These are phyloP conservation scores for Pythium rishiriense DNA, from an alignment of 352 stramenopile species.

Conservation along the genomic window DNA sequence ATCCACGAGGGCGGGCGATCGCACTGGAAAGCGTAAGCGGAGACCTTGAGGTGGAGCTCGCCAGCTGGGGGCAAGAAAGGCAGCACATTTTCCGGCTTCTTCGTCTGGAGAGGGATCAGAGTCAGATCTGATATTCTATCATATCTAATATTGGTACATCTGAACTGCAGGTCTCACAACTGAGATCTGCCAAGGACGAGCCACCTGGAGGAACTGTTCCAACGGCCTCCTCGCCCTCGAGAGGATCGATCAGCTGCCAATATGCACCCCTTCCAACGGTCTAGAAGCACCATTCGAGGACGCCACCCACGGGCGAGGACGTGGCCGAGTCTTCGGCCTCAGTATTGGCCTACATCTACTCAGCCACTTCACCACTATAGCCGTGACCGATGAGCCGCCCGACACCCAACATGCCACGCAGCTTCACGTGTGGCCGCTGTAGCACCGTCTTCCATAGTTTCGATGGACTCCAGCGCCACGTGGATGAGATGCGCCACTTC, in stretches of 20 bases:
- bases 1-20: no score
- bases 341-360: not conserved
- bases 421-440: slow-evolving; percentile 16
- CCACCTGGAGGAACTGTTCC: not conserved
- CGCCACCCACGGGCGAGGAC: not conserved
- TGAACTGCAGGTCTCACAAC: slow-evolving; percentile 4
- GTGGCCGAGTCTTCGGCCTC: not conserved
- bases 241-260: not conserved
- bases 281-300: not conserved
- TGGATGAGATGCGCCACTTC: slow-evolving; percentile 14
- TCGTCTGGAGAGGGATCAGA: not conserved
- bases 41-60: not conserved
- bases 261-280: not conserved
- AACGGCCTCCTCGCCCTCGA: not conserved
- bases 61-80: not conserved
- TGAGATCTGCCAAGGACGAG: slow-evolving; percentile 5
- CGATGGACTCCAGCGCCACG: slow-evolving; percentile 13
- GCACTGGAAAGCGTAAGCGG: no score
- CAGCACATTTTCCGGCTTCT: not conserved
- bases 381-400: slow-evolving; percentile 5
- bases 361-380: not conserved
- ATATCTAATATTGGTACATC: not conserved
- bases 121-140: not conserved
- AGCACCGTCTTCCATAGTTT: slow-evolving; percentile 4
- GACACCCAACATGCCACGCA: not conserved